Conservation (phyloP, 2,329 filamentous ascomycete genomes). For the Coniella lustricola region DNA sequence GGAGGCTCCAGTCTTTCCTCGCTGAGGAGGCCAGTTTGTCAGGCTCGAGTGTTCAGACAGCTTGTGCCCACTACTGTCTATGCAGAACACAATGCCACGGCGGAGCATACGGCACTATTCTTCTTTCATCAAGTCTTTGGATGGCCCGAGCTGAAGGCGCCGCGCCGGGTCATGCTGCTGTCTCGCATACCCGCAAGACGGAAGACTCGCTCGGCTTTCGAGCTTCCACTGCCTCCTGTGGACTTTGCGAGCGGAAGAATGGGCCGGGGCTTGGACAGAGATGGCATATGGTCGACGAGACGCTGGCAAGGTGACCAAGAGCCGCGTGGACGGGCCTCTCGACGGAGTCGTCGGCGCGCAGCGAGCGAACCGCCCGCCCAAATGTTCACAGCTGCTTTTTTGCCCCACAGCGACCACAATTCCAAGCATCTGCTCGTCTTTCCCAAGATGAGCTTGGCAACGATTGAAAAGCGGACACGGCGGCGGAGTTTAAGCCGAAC, state of each 20-base stretch:
- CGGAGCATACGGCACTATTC: too few species aligned
- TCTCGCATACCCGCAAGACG: too few species aligned
- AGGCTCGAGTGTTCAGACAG: too few species aligned
- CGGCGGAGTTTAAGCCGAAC: constrained; percentile 30
- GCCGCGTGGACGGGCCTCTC: constrained; percentile 1
- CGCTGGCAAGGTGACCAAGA: not conserved
- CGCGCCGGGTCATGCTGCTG: not conserved
- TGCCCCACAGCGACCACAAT: constrained; percentile 16
- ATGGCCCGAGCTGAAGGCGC: not conserved
- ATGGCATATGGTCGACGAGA: constrained; percentile 8
- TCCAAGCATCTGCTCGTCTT: constrained; percentile 29
- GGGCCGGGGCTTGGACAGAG: constrained; percentile 3
- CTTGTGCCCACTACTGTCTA: too few species aligned
- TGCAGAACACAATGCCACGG: too few species aligned
- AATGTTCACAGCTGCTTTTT: constrained; percentile 18
- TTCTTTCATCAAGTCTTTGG: too few species aligned
- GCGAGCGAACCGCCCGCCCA: constrained; percentile 11
- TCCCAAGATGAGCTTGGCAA: constrained; percentile 22
- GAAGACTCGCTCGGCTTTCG: not conserved
- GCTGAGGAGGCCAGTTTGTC: not conserved
- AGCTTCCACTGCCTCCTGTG: not conserved
- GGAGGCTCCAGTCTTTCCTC: constrained; percentile 2
- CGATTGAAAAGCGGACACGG: constrained; percentile 27
- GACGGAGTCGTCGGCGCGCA: constrained; percentile 5
- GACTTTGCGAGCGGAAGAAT: constrained; percentile 6